These are phyloP conservation scores for Candida wancherniae DNA, from an alignment of 805 yeast genomes.

Conservation along the genomic window DNA sequence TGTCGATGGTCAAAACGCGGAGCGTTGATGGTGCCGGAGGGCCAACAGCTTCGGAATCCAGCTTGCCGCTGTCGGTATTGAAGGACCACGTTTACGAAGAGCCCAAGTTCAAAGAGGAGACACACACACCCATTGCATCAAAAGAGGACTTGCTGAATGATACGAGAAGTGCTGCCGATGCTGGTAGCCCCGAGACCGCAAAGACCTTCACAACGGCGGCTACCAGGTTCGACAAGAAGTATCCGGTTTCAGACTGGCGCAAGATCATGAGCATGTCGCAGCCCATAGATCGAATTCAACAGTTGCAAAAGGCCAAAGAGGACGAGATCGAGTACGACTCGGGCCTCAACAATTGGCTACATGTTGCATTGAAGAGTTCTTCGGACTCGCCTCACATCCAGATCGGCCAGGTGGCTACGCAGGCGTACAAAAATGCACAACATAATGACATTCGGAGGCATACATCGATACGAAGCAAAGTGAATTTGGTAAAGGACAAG, in stretches of 20 bases:
- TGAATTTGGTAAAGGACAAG: slow-evolving; percentile 46
- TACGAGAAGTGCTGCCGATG: not conserved
- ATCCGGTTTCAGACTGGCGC: slow-evolving; percentile 40
- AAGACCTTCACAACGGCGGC: not conserved
- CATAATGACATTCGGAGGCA: slow-evolving; percentile 48
- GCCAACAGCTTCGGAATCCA: slow-evolving; percentile 4
- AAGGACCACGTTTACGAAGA: slow-evolving; percentile 10
- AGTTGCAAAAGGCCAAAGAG: slow-evolving; percentile 38
- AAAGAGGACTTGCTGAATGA: slow-evolving; percentile 3
- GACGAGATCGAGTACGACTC: slow-evolving; percentile 45
- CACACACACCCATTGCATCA: slow-evolving; percentile 6
- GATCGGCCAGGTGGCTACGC: slow-evolving; percentile 53
- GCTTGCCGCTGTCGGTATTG: slow-evolving; percentile 12
- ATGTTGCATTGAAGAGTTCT: slow-evolving; percentile 38
- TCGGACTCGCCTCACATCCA: slow-evolving; percentile 32
- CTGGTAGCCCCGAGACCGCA: not conserved
- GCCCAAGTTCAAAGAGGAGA: slow-evolving; percentile 12
- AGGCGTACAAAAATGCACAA: slow-evolving; percentile 63
- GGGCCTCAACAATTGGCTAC: slow-evolving; percentile 57
- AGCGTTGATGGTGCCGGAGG: slow-evolving; percentile 1
- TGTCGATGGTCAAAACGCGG: slow-evolving; percentile 8
- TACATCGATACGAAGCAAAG: slow-evolving; percentile 44
- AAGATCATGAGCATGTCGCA: slow-evolving; percentile 36
- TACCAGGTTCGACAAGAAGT: slow-evolving; percentile 8
- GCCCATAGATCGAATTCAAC: slow-evolving; percentile 38